phyloP scores from a whole-genome alignment of 495 filamentous ascomycete species.

The Penicillium antarcticum region DNA sequence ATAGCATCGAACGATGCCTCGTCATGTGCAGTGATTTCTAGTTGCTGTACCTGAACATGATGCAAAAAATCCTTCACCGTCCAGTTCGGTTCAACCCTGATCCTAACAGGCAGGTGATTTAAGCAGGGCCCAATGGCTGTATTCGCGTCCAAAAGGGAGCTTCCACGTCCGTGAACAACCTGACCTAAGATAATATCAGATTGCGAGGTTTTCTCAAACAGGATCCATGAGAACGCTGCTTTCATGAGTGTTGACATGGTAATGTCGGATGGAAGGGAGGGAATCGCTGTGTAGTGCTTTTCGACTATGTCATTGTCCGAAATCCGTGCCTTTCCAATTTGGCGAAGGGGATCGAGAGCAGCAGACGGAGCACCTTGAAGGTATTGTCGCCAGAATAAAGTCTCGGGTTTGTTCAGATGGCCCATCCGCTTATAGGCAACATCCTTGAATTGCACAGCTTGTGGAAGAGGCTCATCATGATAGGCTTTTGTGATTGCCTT shows the following conservation, averaged over 20 bases:
- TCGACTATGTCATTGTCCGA: neutral
- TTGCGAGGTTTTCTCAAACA: conserved; percentile 29
- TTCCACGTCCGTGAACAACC: conserved; percentile 45
- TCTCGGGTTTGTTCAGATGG: neutral
- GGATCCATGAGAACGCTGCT: conserved; percentile 37
- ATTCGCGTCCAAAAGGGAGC: conserved; percentile 38
- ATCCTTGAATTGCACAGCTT: conserved; percentile 44
- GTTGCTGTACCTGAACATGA: conserved; percentile 43
- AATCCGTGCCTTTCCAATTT: too few relatives aligned
- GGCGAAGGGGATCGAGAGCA: conserved; percentile 3
- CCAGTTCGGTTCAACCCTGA: conserved; percentile 30
- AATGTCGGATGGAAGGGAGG: conserved; percentile 18
- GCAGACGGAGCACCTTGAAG: conserved; percentile 13
- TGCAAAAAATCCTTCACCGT: conserved; percentile 38
- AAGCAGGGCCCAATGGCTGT: conserved; percentile 45
- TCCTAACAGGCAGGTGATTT: conserved; percentile 46
- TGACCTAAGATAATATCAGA: conserved; percentile 41
- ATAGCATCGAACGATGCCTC: conserved; percentile 44
- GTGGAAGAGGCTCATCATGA: conserved; percentile 23
- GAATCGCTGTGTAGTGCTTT: neutral
- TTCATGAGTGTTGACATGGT: conserved; percentile 42
- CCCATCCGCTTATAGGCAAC: conserved; percentile 44
- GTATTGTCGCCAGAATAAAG: conserved; percentile 19
- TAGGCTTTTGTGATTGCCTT: conserved; percentile 39
- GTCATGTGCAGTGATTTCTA: conserved; percentile 40